Percentiles rank a stretch among this genome's conserved stretches.
Evolutionary conservation across 192 early-diverging fungal genomes (phyloP).

Genomic region (Phlyctochytrium bullatum): DNA sequence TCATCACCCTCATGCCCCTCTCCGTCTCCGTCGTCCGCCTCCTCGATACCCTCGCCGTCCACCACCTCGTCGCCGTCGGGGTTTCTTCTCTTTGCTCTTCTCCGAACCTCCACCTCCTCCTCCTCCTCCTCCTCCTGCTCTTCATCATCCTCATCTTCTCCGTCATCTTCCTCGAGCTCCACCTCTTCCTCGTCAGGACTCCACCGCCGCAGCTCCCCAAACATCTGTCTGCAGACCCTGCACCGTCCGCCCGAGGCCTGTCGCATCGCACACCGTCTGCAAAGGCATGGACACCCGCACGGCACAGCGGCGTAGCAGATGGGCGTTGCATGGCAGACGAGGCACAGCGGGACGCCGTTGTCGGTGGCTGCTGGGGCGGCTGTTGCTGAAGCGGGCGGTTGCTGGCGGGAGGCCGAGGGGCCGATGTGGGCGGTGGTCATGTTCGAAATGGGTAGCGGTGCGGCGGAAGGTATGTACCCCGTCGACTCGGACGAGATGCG

Average conservation of each 20-base stretch:
- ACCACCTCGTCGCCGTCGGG: too few relatives aligned
- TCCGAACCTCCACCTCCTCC: background rate
- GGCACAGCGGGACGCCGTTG: slow-evolving; percentile 2
- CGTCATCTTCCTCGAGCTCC: background rate
- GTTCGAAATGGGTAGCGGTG: too few relatives aligned
- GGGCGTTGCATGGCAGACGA: slow-evolving; percentile 28
- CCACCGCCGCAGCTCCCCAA: slow-evolving; percentile 34
- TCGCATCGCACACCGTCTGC: slow-evolving; percentile 50
- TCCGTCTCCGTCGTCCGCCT: too few relatives aligned
- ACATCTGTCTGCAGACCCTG: slow-evolving; percentile 36
- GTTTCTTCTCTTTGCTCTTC: too few relatives aligned
- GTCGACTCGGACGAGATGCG: too few relatives aligned
- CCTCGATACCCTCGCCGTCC: too few relatives aligned
- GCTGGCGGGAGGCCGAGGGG: too few relatives aligned
- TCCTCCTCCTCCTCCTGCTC: background rate
- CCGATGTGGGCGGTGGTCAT: too few relatives aligned
- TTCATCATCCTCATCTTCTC: background rate
- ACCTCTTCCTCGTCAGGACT: background rate
- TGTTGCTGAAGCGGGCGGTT: too few relatives aligned
- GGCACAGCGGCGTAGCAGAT: slow-evolving; percentile 36
- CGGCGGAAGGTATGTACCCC: too few relatives aligned
- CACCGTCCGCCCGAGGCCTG: slow-evolving; percentile 55
- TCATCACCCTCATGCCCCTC: too few relatives aligned
- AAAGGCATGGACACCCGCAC: slow-evolving; percentile 39
- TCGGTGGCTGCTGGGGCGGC: too few relatives aligned